Conservation (phyloP, 1,139 yeast species). For the Debaryomyces nepalensis region DNA sequence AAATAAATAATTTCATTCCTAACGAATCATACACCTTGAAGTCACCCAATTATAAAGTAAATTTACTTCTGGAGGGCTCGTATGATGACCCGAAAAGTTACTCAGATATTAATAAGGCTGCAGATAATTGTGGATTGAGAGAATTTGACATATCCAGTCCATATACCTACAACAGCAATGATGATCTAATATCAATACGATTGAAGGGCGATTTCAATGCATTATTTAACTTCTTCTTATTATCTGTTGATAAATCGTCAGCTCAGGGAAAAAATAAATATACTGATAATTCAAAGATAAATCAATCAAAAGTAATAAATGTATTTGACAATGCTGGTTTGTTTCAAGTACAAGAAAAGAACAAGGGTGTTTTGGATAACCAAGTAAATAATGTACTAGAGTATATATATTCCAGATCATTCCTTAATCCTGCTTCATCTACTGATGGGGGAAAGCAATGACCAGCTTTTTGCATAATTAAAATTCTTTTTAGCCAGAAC, state of each 20-base stretch:
- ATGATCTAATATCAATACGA: conserved; percentile 17
- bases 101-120: conserved; percentile 4
- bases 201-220: conserved; percentile 28
- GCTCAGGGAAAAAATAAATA: conserved; percentile 12
- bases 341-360: conserved; percentile 26
- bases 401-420: conserved; percentile 20
- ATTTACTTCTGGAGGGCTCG: conserved; percentile 12
- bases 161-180: conserved; percentile 17
- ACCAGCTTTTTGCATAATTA: conserved; percentile 5
- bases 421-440: conserved; percentile 3
- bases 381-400: conserved; percentile 22
- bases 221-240: conserved; percentile 22
- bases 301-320: conserved; percentile 28
- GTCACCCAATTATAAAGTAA: conserved; percentile 31
- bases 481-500: conserved; percentile 7
- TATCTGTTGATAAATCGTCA: conserved; percentile 16
- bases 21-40: conserved; percentile 34
- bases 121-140: conserved; percentile 11
- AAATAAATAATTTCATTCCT: conserved; percentile 29
- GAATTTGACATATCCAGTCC: conserved; percentile 18
- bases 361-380: conserved; percentile 20
- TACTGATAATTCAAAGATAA: conserved; percentile 22
- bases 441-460: not conserved
- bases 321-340: conserved; percentile 33
- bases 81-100: conserved; percentile 2